A percentile compares a stretch with the other conserved stretches of the same genome.
Conservation (phyloP, 192 early-diverging fungal genomes). For the Linnemannia schmuckeri region DNA sequence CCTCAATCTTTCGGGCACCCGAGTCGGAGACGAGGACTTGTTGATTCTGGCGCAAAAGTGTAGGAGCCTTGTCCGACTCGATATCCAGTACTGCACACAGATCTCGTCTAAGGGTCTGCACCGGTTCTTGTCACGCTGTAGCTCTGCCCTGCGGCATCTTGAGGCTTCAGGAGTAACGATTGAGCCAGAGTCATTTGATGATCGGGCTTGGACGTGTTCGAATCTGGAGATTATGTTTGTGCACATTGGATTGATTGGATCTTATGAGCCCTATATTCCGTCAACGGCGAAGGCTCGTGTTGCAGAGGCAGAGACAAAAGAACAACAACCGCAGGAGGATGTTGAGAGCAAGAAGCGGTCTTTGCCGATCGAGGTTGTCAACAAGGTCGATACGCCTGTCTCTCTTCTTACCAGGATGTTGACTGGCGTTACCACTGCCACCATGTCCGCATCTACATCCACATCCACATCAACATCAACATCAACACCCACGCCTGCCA, state of each 20-base stretch:
- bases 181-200: constrained; percentile 39
- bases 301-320: neutral
- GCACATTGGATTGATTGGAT: constrained; percentile 39
- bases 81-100: constrained; percentile 50
- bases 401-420: neutral
- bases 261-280: neutral
- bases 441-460: neutral
- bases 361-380: neutral
- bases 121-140: constrained; percentile 26
- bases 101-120: constrained; percentile 42
- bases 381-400: neutral
- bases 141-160: constrained; percentile 26
- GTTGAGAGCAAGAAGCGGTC: neutral
- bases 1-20: constrained; percentile 41
- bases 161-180: constrained; percentile 42
- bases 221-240: constrained; percentile 47
- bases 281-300: neutral
- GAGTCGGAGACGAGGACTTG: constrained; percentile 24
- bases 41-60: constrained; percentile 32
- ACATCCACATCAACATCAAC: neutral
- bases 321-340: neutral
- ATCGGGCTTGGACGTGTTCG: constrained; percentile 30
- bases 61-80: constrained; percentile 17
- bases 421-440: neutral
- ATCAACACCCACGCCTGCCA: neutral